Evolutionary conservation across 805 yeast species (phyloP).

Genomic region (Hanseniaspora valbyensis): DNA sequence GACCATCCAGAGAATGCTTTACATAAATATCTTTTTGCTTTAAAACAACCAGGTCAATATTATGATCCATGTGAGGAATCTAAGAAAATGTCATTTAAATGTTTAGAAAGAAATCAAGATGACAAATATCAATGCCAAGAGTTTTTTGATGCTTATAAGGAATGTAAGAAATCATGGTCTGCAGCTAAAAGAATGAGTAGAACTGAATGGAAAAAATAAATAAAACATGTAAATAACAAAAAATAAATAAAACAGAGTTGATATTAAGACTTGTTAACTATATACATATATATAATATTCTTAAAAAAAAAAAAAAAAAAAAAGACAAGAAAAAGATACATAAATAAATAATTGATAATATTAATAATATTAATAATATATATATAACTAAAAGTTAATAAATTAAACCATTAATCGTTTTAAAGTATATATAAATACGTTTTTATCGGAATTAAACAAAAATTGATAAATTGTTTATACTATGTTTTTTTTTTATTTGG

Average conservation of each 20-base stretch:
- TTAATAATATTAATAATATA: too few relatives aligned
- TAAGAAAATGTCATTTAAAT: conserved; percentile 72
- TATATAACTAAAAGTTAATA: too few relatives aligned
- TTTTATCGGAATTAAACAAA: too few relatives aligned
- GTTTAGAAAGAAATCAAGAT: conserved; percentile 68
- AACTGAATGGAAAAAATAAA: conserved; percentile 25
- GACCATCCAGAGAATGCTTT: conserved; percentile 70
- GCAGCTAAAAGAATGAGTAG: conserved; percentile 31
- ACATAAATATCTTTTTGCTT: conserved; percentile 57
- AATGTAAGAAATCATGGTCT: conserved; percentile 74
- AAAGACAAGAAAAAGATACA: too few relatives aligned
- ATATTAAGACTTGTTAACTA: neutral
- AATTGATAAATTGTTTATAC: too few relatives aligned
- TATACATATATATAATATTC: too few relatives aligned
- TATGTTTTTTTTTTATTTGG: too few relatives aligned
- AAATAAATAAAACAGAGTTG: neutral
- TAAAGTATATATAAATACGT: too few relatives aligned
- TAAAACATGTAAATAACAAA: too few relatives aligned
- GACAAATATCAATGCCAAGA: conserved; percentile 60
- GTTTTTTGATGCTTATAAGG: conserved; percentile 85
- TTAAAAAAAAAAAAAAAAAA: too few relatives aligned
- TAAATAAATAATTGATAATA: too few relatives aligned
- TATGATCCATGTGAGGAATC: conserved; percentile 92
- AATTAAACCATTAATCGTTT: too few relatives aligned
- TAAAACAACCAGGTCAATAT: conserved; percentile 70